A percentile compares a stretch with the other conserved stretches of the same genome.
These are phyloP conservation scores for Lipomyces starkeyi DNA, from an alignment of 805 yeast genomes.

Conservation along the genomic window DNA sequence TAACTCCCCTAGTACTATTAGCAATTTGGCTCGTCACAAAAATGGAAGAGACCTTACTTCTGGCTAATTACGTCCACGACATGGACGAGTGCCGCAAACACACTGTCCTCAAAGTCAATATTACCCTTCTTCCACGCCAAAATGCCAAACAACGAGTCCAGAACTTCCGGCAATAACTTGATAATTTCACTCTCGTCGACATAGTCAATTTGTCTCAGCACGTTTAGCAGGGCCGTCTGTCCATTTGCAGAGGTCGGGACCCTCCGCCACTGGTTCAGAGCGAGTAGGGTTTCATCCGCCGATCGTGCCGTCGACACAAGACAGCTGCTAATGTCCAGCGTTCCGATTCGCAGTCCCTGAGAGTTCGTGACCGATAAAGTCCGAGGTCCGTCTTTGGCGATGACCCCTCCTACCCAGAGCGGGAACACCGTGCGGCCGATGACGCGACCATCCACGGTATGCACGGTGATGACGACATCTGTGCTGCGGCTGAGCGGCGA, in stretches of 20 bases:
- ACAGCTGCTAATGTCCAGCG: slow-evolving; percentile 17
- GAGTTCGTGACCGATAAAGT: slow-evolving; percentile 9
- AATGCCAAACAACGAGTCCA: slow-evolving; percentile 45
- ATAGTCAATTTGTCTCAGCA: slow-evolving; percentile 45
- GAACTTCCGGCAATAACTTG: slow-evolving; percentile 48
- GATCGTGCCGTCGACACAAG: slow-evolving; percentile 31
- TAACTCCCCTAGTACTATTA: not conserved
- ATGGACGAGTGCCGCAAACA: slow-evolving; percentile 40
- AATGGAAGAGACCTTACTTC: slow-evolving; percentile 9
- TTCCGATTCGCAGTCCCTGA: slow-evolving; percentile 19
- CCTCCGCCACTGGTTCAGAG: slow-evolving; percentile 31
- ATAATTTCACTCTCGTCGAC: slow-evolving; percentile 61
- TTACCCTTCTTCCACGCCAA: slow-evolving; percentile 48
- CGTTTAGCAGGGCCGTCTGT: slow-evolving; percentile 23
- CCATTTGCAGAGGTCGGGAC: slow-evolving; percentile 20
- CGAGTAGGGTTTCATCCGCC: slow-evolving; percentile 29
- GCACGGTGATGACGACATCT: slow-evolving; percentile 64
- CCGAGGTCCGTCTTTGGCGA: slow-evolving; percentile 25
- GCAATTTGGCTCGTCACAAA: not conserved
- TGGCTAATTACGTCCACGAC: slow-evolving; percentile 40
- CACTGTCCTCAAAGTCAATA: slow-evolving; percentile 47
- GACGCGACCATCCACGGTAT: slow-evolving; percentile 61
- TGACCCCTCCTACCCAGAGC: slow-evolving; percentile 43
- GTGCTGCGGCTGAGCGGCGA: slow-evolving; percentile 58
- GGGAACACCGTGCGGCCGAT: slow-evolving; percentile 64